Base-by-base conservation (phyloP, 805 yeast genomes). In the Wickerhamiella qilinensis region DNA sequence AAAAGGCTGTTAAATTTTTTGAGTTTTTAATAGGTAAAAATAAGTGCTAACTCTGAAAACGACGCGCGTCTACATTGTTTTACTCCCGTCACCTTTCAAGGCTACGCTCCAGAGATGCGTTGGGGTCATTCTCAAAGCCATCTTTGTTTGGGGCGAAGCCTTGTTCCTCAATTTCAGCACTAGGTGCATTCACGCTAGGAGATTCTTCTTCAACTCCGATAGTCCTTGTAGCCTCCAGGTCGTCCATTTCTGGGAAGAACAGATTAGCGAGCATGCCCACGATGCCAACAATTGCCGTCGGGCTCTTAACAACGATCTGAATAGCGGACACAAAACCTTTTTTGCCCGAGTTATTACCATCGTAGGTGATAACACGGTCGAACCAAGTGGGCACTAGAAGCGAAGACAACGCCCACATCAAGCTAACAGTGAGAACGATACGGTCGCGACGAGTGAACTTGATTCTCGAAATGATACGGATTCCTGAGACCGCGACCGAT, bases 401-500 rank as follows among this genome's bases (percentile, higher is more conserved):
- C 19, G 82, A 68, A 39, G 81, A 84, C 30, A 77, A 53, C 17
- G 85, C 84, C 19, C 75, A 71, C 44, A 73, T 52, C 33, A 75
- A 54, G 1, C 79, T 58, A 7, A 77, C 75, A 7, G 85, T 73
- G 27, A 77, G 61, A 19, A 77, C 70, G 51, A 77, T 75, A 45
- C 85, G 62, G 55, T 77, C 82, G 57, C 84, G 68, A 59, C 84
- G 66, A 9, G 80, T 69, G 55, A 76, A 75, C 11, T 58, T 57
- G 35, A 53, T 51, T 36, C 51, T 43, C 33, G 79, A 56, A 43
- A 77, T 73, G 50, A 77, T 75, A 46, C 71, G 67, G 38, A 77
- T 54, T 46, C 84, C 84, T 3, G 84, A 75, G 19, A 74, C 78
- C 1, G 81, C 79, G 31, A 77, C 85, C 3, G 82, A 70, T 31